Conservation (phyloP, 2,329 filamentous ascomycete species). For the Ceratocystiopsis sp. region DNA sequence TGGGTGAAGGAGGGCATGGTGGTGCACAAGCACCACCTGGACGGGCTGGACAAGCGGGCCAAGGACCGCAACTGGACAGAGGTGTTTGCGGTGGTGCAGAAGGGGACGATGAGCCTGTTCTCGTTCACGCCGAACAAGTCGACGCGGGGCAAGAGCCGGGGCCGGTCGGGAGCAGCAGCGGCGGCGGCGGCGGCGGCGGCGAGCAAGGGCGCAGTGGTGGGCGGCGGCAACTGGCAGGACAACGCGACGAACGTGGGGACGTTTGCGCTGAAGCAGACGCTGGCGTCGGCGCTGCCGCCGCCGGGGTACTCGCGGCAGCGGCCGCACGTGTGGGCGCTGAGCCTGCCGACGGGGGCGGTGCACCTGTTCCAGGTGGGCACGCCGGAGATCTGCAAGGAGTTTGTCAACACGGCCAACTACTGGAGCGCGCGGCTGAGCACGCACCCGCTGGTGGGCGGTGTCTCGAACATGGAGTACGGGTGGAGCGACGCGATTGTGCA, state of each 20-base stretch:
- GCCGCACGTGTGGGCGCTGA: constrained; percentile 87
- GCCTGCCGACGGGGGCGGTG: constrained; percentile 78
- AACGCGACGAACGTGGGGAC: constrained; percentile 81
- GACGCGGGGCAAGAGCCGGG: constrained; percentile 47
- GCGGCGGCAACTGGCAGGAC: constrained; percentile 95
- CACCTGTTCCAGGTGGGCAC: constrained; percentile 98
- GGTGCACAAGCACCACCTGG: constrained; percentile 91
- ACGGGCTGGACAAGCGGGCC: constrained; percentile 76
- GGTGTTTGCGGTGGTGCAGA: constrained; percentile 90
- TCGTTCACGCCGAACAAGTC: constrained; percentile 78
- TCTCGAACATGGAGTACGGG: constrained; percentile 94
- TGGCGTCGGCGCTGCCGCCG: constrained; percentile 75
- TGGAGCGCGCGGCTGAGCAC: constrained; percentile 93
- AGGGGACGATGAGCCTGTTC: constrained; percentile 85
- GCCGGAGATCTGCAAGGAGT: constrained; percentile 84
- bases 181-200: constrained; percentile 30
- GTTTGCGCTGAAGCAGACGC: constrained; percentile 77
- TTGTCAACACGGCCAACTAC: constrained; percentile 88
- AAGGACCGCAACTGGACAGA: constrained; percentile 92
- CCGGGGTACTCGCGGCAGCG: constrained; percentile 85
- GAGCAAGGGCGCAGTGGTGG: constrained; percentile 48
- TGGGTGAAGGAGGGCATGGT: constrained; percentile 97
- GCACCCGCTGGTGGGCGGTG: constrained; percentile 77
- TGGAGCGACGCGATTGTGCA: constrained; percentile 79
- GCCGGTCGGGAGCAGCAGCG: constrained; percentile 29